phyloP scores from a whole-genome alignment of 1,284 basidiomycete species.

The Trichosporon ovoides region DNA sequence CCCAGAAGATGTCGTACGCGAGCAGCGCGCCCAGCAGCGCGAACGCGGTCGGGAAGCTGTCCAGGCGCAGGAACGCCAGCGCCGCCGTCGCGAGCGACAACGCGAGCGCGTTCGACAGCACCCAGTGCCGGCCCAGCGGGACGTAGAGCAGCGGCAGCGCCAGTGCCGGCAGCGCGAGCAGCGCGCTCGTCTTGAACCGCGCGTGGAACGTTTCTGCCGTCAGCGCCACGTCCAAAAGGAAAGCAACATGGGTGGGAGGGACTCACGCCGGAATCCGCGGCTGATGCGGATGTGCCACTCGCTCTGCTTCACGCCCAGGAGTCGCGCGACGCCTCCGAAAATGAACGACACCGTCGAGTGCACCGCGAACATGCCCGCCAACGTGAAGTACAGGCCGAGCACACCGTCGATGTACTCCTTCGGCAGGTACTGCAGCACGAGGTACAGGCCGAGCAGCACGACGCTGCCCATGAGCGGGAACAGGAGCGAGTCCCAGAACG shows the following conservation, averaged over 20 bases:
- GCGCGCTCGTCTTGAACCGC: slow-evolving; percentile 51
- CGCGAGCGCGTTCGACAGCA: slow-evolving; percentile 74
- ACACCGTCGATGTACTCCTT: slow-evolving; percentile 66
- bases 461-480: slow-evolving; percentile 45
- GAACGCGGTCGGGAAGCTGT: slow-evolving; percentile 83
- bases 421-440: slow-evolving; percentile 59
- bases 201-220: slow-evolving; percentile 43
- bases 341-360: slow-evolving; percentile 43
- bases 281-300: slow-evolving; percentile 45
- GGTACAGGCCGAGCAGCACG: slow-evolving; percentile 39
- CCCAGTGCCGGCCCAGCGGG: slow-evolving; percentile 59
- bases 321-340: slow-evolving; percentile 23
- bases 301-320: slow-evolving; percentile 20
- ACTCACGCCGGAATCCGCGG: slow-evolving; percentile 41
- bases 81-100: slow-evolving; percentile 80
- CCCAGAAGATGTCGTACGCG: slow-evolving; percentile 75
- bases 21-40: slow-evolving; percentile 76
- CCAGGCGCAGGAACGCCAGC: slow-evolving; percentile 74
- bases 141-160: slow-evolving; percentile 66
- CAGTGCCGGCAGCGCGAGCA: slow-evolving; percentile 60
- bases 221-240: too few relatives aligned
- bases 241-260: not conserved
- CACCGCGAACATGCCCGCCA: slow-evolving; percentile 42
- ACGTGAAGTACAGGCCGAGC: slow-evolving; percentile 58
- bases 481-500: slow-evolving; percentile 39